Evolutionary conservation across 2,329 filamentous ascomycete genomes (phyloP).

Genomic region (Diaporthe sp.): DNA sequence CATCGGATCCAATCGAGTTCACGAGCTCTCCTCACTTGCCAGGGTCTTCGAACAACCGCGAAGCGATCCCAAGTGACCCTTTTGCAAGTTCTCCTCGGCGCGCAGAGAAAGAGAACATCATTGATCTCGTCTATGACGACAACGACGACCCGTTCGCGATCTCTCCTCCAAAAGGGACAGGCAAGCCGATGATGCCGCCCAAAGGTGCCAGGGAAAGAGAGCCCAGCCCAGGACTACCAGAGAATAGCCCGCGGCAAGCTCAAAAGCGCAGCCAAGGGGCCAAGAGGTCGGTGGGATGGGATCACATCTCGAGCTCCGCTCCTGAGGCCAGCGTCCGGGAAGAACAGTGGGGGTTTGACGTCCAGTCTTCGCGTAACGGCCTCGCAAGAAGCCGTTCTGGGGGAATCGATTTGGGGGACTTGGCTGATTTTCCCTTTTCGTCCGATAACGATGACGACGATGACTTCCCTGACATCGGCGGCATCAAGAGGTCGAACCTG

Average conservation of each 20-base stretch:
- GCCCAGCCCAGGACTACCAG: slow-evolving; percentile 37
- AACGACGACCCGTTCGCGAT: slow-evolving; percentile 41
- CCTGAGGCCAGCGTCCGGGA: slow-evolving; percentile 48
- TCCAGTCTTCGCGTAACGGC: background rate
- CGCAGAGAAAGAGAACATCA: slow-evolving; percentile 29
- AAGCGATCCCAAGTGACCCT: slow-evolving; percentile 21
- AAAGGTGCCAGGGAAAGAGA: slow-evolving; percentile 26
- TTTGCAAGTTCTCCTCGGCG: slow-evolving; percentile 28
- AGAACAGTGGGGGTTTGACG: slow-evolving; percentile 31
- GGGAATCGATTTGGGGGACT: slow-evolving; percentile 49
- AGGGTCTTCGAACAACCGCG: slow-evolving; percentile 13
- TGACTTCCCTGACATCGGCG: slow-evolving; percentile 59
- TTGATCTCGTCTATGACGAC: slow-evolving; percentile 17
- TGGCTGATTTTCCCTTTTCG: slow-evolving; percentile 43
- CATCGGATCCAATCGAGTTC: slow-evolving; percentile 46
- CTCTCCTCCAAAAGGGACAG: slow-evolving; percentile 32
- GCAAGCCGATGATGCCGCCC: slow-evolving; percentile 29
- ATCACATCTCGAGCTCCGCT: slow-evolving; percentile 65
- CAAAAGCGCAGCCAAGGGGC: slow-evolving; percentile 34
- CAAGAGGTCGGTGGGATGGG: slow-evolving; percentile 50
- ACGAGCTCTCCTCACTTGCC: slow-evolving; percentile 47
- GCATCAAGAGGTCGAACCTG: slow-evolving; percentile 42
- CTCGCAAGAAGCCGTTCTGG: slow-evolving; percentile 36
- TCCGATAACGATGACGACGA: slow-evolving; percentile 48
- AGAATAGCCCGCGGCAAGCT: slow-evolving; percentile 38